Percentiles rank a stretch among this genome's conserved stretches.
phyloP scores from a whole-genome alignment of 2,329 filamentous ascomycete genomes.

The Zelopaecilomyces penicillatus region DNA sequence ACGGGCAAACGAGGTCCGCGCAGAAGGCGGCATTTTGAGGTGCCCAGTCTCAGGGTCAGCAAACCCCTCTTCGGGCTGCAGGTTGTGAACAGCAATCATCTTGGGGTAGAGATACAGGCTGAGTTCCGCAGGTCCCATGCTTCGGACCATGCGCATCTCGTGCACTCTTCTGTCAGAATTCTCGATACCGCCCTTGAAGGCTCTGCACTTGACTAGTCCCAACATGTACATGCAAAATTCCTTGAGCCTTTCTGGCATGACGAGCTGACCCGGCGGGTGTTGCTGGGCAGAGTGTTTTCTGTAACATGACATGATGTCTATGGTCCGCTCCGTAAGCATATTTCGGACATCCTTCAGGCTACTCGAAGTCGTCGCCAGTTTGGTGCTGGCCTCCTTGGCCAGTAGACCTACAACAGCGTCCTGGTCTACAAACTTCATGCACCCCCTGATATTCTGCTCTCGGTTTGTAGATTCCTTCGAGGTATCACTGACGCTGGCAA shows the following conservation, averaged over 20 bases:
- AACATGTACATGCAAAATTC: constrained; percentile 97
- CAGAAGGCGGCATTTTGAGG: constrained; percentile 68
- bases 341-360: constrained; percentile 78
- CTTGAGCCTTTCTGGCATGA: constrained; percentile 91
- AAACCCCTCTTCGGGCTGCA: constrained; percentile 82
- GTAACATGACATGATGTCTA: constrained; percentile 86
- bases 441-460: constrained; percentile 59
- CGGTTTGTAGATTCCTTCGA: constrained; percentile 30
- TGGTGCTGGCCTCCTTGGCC: constrained; percentile 88
- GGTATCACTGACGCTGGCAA: constrained; percentile 79
- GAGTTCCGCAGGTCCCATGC: constrained; percentile 78
- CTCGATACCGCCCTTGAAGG: constrained; percentile 88
- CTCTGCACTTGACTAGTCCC: constrained; percentile 77
- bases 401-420: constrained; percentile 84
- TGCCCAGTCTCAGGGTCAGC: constrained; percentile 80
- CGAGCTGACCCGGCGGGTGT: constrained; percentile 84
- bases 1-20: constrained; percentile 77
- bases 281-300: constrained; percentile 82
- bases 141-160: constrained; percentile 81
- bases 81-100: constrained; percentile 85
- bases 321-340: constrained; percentile 79
- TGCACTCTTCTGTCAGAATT: constrained; percentile 84
- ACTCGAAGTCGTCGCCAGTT: constrained; percentile 61
- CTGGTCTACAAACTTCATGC: constrained; percentile 90
- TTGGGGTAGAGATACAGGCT: constrained; percentile 91